Percentiles rank a stretch among this genome's conserved stretches.
Conservation (phyloP, 177 flowering plant species). For the Telopea speciosissima region DNA sequence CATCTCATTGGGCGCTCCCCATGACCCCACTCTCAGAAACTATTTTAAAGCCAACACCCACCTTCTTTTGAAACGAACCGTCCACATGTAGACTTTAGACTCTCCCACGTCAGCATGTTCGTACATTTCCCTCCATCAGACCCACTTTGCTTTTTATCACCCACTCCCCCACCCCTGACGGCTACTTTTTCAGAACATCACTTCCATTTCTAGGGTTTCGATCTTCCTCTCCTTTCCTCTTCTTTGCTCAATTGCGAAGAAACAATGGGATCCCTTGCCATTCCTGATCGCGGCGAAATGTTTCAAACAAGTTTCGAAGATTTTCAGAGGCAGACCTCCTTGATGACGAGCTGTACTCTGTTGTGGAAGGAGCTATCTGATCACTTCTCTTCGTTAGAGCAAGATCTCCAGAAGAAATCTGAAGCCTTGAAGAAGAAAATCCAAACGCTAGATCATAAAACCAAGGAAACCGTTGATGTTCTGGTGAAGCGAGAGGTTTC, state of each 20-base stretch:
- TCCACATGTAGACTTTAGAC: background rate
- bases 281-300: conserved; percentile 43
- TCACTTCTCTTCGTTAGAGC: conserved; percentile 72
- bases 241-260: background rate
- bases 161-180: background rate
- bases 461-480: conserved; percentile 43
- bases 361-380: conserved; percentile 90
- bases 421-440: conserved; percentile 54
- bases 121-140: conserved; percentile 14
- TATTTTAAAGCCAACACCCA: too few relatives aligned
- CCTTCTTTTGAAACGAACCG: too few relatives aligned
- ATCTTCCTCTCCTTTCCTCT: background rate
- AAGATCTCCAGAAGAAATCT: conserved; percentile 51
- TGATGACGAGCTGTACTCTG: conserved; percentile 80
- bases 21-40: too few relatives aligned
- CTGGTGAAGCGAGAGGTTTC: conserved; percentile 60
- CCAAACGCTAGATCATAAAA: conserved; percentile 40
- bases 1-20: too few relatives aligned
- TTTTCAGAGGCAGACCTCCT: conserved; percentile 69
- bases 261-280: conserved; percentile 67
- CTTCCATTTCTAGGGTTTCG: conserved; percentile 35
- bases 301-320: conserved; percentile 71
- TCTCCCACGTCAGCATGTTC: conserved; percentile 9
- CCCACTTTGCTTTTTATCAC: conserved; percentile 1
- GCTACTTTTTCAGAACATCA: background rate